Percentiles rank a stretch among this genome's conserved stretches.
These are phyloP conservation scores for Penicillium sp. DNA, from an alignment of 2,329 filamentous ascomycete genomes.

Conservation along the genomic window DNA sequence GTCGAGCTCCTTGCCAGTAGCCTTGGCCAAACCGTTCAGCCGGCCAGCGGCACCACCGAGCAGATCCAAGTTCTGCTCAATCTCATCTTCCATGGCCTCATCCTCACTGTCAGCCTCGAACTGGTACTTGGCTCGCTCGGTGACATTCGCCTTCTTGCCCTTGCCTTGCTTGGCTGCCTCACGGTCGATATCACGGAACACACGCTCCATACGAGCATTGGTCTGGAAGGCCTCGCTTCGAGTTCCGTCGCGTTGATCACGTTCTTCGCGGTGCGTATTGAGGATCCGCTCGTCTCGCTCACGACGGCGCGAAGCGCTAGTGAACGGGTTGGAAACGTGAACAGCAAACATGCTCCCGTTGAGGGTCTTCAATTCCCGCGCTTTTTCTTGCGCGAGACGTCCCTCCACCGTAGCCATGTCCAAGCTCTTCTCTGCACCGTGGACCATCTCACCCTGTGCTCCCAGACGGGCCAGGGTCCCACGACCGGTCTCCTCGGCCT, in stretches of 20 bases:
- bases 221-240: slow-evolving; percentile 57
- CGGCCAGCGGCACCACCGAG: slow-evolving; percentile 66
- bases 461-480: slow-evolving; percentile 74
- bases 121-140: slow-evolving; percentile 73
- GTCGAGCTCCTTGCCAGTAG: slow-evolving; percentile 76
- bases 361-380: slow-evolving; percentile 79
- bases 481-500: slow-evolving; percentile 72
- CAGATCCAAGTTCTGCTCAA: slow-evolving; percentile 67
- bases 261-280: slow-evolving; percentile 64
- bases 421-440: slow-evolving; percentile 82
- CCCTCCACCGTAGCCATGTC: slow-evolving; percentile 79
- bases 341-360: slow-evolving; percentile 92
- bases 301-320: slow-evolving; percentile 65
- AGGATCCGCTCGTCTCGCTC: slow-evolving; percentile 71
- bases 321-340: slow-evolving; percentile 78
- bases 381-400: slow-evolving; percentile 75
- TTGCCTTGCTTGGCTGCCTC: slow-evolving; percentile 52
- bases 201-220: slow-evolving; percentile 65
- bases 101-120: slow-evolving; percentile 76
- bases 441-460: slow-evolving; percentile 77
- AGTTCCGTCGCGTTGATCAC: slow-evolving; percentile 61
- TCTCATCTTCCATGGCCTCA: slow-evolving; percentile 72
- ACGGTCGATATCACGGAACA: slow-evolving; percentile 67
- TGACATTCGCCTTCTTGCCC: slow-evolving; percentile 57
- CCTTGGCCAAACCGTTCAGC: slow-evolving; percentile 73